Base-by-base conservation (phyloP, 2,329 filamentous ascomycete genomes). In the Colletotrichum scovillei region DNA sequence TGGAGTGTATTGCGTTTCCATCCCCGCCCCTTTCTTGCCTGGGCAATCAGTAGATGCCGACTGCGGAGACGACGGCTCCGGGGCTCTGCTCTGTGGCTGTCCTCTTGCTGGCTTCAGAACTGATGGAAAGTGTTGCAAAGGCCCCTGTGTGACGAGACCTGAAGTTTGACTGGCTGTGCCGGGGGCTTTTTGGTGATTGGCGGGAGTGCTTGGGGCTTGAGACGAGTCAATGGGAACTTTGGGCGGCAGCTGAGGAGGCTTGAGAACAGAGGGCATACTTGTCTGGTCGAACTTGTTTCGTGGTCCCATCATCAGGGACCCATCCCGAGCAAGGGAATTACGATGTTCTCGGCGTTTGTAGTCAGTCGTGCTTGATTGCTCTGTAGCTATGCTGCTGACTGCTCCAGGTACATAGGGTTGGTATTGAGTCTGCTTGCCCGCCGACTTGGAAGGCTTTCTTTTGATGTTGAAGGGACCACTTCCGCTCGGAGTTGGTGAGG, bases 41-140 rank as follows among this genome's bases (percentile, higher is more conserved):
- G 52, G 6, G 5, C 14, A 19, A 11, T 19, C 58, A 24, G 12
- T 9, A 35, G 58, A 55, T 28, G 11, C 38, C n/a, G 57, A 28
- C 2, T 11, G 38, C 14, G 35, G 42, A 12, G 35, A 26, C 19
- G 42, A 42, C 12, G 52, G n/a, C 19, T 67, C 42, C 22, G n/a
- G 63, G 5, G 57, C 19, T 32, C 24, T 28, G 24, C 30, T 66
- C 11, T 52, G 64, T 2, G 49, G 67, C 14, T 69, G 78, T 0
- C 77, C 79, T 8, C 76, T 76, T 3, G 78, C 80, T 16, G 80
- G 78, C 56, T 79, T 78, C 9, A 82, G 75, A 19, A 81, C 77
- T 0, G 81, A 80, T 0, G 79, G 80, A 2, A 79, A 69, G 38
- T 79, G 77, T 32, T 26, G 72, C 32, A 24, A 77, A 52, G 26